Evolutionary conservation across 805 yeast genomes (phyloP), one percentile per base, ranked within the genome.

Genomic region (Metschnikowia picachoensis): DNA sequence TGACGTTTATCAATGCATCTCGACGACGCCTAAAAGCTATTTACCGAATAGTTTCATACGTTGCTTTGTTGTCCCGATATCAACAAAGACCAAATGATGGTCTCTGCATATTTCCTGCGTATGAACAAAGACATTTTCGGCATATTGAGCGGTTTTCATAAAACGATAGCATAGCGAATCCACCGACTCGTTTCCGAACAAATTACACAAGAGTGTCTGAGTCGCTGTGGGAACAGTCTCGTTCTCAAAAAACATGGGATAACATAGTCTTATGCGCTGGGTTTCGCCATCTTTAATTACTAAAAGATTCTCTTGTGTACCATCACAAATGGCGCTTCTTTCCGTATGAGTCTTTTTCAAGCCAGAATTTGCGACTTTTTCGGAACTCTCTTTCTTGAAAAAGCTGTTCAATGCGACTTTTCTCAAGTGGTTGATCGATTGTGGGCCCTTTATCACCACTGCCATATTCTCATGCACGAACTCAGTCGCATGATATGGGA

Each of bases 401-500:
- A 39, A 36, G 33, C 32, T 30, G 12, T 59, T 54, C 82, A 83
- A 35, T 0, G 82, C 82, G 14, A 80, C 47, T 53, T 78, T 83
- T 36, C 76, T 78, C 31, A 86, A 59, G 25, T 66, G 62, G 51
- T 81, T 82, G 30, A 84, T 52, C 0, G 91, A 80, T 46, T 83
- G 86, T 0, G 90, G 82, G 0, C 91, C 85, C 53, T 77, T 72
- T 5, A 86, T 52, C 1, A 83, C 87, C 20, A 85, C 42, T 0
- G 81, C 65, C 78, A 82, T 77, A 36, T 73, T 80, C 1, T 67
- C 64, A 0, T 84, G 68, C 10, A 50, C 44, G 52, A 72, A 86
- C 46, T 76, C 58, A 0, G 55, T 47, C 2, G 65, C 48, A 52
- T 68, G 80, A 57, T 77, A 80, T n/a, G n/a, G n/a, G n/a, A n/a